Percentiles rank a stretch among this genome's conserved stretches.
Conservation (phyloP, 768 basidiomycete species). For the Sistotremastrum niveocremeum region DNA sequence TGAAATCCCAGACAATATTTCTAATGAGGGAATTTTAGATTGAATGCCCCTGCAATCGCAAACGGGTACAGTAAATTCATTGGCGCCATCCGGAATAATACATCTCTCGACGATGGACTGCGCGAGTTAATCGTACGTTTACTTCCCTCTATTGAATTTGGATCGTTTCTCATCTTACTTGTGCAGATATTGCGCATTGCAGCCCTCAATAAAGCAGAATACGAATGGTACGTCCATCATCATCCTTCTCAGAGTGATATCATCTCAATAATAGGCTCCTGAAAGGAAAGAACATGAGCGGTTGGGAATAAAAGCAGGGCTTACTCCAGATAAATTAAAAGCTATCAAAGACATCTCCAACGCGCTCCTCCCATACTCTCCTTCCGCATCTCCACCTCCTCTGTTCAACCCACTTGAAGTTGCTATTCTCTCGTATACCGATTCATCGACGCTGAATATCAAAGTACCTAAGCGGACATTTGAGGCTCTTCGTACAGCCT, state of each 20-base stretch:
- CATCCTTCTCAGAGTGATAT: too few species aligned
- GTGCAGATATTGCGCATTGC: slow-evolving; percentile 4
- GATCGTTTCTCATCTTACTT: background rate
- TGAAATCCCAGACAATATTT: too few species aligned
- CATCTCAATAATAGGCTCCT: too few species aligned
- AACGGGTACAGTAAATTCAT: slow-evolving; percentile 2
- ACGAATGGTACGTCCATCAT: slow-evolving; percentile 3
- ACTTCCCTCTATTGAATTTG: background rate
- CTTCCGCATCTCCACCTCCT: slow-evolving; percentile 3
- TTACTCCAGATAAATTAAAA: slow-evolving; percentile 16
- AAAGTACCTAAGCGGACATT: slow-evolving; percentile 14
- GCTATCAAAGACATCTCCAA: slow-evolving; percentile 15
- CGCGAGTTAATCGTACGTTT: slow-evolving; percentile 1
- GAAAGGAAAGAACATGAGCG: slow-evolving; percentile 2
- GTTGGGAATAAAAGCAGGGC: slow-evolving; percentile 13
- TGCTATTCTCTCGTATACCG: slow-evolving; percentile 20
- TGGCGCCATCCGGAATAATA: slow-evolving; percentile 2
- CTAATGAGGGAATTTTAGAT: background rate
- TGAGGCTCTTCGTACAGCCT: slow-evolving; percentile 8
- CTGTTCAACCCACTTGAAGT: slow-evolving; percentile 10
- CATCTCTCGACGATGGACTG: slow-evolving; percentile 1
- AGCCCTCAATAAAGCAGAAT: slow-evolving; percentile 3
- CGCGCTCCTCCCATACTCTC: slow-evolving; percentile 8
- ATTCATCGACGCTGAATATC: slow-evolving; percentile 16
- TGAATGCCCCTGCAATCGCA: slow-evolving; percentile 5